Base-by-base conservation (phyloP, 2,329 filamentous ascomycete genomes). In the Septoria petroselini region DNA sequence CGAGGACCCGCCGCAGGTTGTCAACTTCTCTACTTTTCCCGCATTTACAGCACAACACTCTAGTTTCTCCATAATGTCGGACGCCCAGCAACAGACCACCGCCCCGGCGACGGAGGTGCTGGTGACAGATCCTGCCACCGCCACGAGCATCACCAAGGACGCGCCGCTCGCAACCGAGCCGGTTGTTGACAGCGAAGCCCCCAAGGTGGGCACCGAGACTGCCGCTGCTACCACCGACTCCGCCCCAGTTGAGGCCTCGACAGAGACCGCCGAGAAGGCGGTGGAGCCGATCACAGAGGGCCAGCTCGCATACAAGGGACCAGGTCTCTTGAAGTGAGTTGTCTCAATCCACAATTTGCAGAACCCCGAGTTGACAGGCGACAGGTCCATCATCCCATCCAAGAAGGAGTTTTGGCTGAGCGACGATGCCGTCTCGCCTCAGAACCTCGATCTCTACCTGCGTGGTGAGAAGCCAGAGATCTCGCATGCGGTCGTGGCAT, bases 241-340 rank as follows among this genome's bases (percentile, higher is more conserved):
- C 52, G 57, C 70, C 27, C 62, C 67, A 50, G 65, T 71, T 54
- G 61, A 71, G 72, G 70, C 70, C 52, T 65, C 64, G 41, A 81
- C 65, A 23, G 63, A 61, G 12, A 70, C 71, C 50, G 65, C 68
- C 52, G 71, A 75, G 63, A 73, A 76, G 68, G 70, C 71, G 53
- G 67, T 70, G 45, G 83, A 84, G 73, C 85, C 87, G 55, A 78
- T 91, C 55, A 85, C 86, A 70, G 90, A 94, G 73, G 91, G 91
- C 56, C 76, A 82, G 62, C 81, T 97, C 46, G 86, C 87, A 71
- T 88, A 95, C 85, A 95, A 96, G 83, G 86, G 82, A 51, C 85
- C 87, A 53, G 88, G 88, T 68, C 79, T 91, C 70, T 85, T 91
- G 76, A 96, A 94, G 91, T 95, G 80, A 77, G 88, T 59, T 14